These are phyloP conservation scores for Chalciporus sp. DNA, from an alignment of 1,284 basidiomycete species.

Conservation along the genomic window DNA sequence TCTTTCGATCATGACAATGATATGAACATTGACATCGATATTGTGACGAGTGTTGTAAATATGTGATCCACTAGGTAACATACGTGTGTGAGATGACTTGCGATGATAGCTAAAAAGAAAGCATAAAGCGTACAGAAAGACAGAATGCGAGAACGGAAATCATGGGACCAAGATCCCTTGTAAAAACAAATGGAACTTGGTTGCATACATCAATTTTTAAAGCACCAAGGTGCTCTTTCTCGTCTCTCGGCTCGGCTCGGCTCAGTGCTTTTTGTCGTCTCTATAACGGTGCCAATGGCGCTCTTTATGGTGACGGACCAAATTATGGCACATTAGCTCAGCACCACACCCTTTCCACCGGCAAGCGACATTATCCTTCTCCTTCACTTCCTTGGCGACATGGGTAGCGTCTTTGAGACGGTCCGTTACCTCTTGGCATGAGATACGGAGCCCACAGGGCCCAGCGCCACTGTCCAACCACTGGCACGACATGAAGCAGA, in stretches of 20 bases:
- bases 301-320: conserved; percentile 2
- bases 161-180: no score
- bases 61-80: no score
- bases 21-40: no score
- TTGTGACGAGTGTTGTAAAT: no score
- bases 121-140: background rate
- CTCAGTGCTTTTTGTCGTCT: background rate
- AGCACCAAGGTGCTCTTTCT: background rate
- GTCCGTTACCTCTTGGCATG: background rate
- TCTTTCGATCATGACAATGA: no score
- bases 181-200: no score
- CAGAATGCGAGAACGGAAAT: background rate
- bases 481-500: background rate
- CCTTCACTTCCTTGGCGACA: background rate
- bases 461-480: background rate
- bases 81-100: no score
- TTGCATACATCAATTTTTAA: no score
- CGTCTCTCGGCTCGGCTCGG: background rate
- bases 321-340: background rate
- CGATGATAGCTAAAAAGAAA: background rate
- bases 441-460: background rate
- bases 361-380: background rate
- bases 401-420: conserved; percentile 1
- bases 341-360: background rate
- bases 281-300: background rate